Conservation (phyloP, 2,329 filamentous ascomycete genomes). For the Aspergillus candidus region DNA sequence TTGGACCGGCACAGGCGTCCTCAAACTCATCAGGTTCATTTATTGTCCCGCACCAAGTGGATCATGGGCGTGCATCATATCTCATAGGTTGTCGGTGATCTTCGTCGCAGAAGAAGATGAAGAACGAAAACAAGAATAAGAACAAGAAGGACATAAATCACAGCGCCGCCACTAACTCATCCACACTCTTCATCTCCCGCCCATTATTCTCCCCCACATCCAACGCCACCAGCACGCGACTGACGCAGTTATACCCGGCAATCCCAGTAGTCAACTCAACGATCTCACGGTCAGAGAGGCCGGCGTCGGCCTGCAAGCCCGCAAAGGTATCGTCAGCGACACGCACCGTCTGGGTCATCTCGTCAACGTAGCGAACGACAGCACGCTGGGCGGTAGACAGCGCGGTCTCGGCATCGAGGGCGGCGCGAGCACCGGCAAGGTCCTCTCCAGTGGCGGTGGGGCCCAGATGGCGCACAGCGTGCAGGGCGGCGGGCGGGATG, state of each 20-base stretch:
- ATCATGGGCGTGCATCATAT: too few species aligned
- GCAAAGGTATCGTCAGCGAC: conserved; percentile 65
- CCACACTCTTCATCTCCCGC: conserved; percentile 59
- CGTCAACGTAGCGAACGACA: conserved; percentile 68
- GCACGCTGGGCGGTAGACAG: conserved; percentile 60
- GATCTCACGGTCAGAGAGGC: conserved; percentile 66
- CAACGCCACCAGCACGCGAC: conserved; percentile 74
- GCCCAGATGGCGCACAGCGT: conserved; percentile 49
- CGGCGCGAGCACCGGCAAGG: conserved; percentile 34
- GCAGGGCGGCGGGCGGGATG: conserved; percentile 39
- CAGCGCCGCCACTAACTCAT: conserved; percentile 53
- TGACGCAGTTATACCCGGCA: conserved; percentile 84
- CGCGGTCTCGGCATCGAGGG: conserved; percentile 24
- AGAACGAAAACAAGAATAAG: too few species aligned
- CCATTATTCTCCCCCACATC: conserved; percentile 53
- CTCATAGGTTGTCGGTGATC: too few species aligned
- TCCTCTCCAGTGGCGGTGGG: conserved; percentile 35
- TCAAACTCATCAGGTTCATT: too few species aligned
- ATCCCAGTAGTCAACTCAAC: conserved; percentile 82
- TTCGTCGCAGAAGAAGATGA: too few species aligned
- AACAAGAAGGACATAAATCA: too few species aligned
- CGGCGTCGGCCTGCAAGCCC: conserved; percentile 44
- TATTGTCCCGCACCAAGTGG: too few species aligned
- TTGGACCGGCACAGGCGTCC: too few species aligned
- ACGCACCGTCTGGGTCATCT: conserved; percentile 69